Conservation (phyloP, 257 asterid species). For the Ligustrum vulgare region DNA sequence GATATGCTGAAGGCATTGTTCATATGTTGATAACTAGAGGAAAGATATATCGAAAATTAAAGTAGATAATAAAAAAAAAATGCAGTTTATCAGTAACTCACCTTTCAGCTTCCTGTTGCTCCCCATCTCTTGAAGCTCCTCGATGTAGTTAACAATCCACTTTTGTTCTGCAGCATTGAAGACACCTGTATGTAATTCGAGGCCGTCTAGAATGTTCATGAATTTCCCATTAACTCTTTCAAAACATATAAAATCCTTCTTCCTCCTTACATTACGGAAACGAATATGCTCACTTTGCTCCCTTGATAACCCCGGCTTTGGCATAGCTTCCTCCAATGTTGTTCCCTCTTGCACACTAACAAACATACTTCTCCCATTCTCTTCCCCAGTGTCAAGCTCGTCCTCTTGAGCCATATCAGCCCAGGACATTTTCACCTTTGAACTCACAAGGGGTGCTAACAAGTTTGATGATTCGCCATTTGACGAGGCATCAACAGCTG, state of each 20-base stretch:
- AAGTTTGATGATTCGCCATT: conserved; percentile 35
- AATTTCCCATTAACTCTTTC: conserved; percentile 55
- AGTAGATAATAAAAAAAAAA: neutral
- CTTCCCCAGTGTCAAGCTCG: conserved; percentile 62
- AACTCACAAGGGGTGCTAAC: conserved; percentile 32
- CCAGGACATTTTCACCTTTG: conserved; percentile 55
- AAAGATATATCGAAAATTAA: neutral
- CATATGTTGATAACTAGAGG: neutral
- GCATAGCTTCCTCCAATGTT: conserved; percentile 38
- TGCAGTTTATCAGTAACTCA: conserved; percentile 14
- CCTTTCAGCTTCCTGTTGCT: conserved; percentile 57
- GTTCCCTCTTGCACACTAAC: conserved; percentile 32
- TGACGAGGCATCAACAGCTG: conserved; percentile 32
- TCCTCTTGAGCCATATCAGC: conserved; percentile 97
- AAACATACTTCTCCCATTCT: conserved; percentile 26
- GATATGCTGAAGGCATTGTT: neutral
- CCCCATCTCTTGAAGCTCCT: conserved; percentile 59
- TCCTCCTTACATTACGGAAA: conserved; percentile 45
- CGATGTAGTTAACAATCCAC: conserved; percentile 62
- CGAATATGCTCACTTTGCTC: conserved; percentile 62
- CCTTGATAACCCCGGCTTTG: conserved; percentile 46
- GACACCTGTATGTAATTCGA: conserved; percentile 68
- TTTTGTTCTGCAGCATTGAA: conserved; percentile 74
- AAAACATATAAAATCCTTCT: conserved; percentile 49
- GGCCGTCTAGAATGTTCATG: conserved; percentile 60